Evolutionary conservation across 352 stramenopile genomes (phyloP), one percentile per base, ranked within the genome.

Genomic region (Vaucheria bursata): DNA sequence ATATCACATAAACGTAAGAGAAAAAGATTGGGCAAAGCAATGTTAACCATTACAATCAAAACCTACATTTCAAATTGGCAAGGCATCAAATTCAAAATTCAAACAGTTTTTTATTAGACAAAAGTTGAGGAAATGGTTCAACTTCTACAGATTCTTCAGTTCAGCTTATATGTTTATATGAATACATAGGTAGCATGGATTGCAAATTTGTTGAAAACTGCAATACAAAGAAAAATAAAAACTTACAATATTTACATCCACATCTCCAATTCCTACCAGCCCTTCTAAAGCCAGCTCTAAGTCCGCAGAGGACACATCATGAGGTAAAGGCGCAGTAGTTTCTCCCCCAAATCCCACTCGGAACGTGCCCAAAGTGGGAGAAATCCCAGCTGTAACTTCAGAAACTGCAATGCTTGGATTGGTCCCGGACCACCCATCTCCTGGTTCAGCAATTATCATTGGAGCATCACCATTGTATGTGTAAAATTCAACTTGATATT

Each of bases 311-410:
- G 89, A 89, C n/a, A 90, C 87, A 77, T 98, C 90, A 77, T 95
- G 87, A 0, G 88, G 79, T 7, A 98, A 83, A 0, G 90, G 87
- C 25, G 87, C 79, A 0, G 93, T 97, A n/a, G 86, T 89, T 77
- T 96, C 88, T 1, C 90, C 94, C 37, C 91, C 65, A 40, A 93
- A 88, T 5, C 78, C 67, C 31, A 95, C 76, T 1, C 86, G 76
- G 66, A 98, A 97, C 1, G 87, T 95, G 1, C 95, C 94, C 72
- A 89, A 95, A 40, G 98, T 92, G 0, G 94, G 93, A 52, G 92
- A 87, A 2, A 96, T 38, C 3, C 94, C 94, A 68, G 91, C 87
- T 45, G 91, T 87, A 6, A 95, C 77, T 0, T 87, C 88, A 2
- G 88, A 79, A 7, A 94, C 85, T 50, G 88, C 84, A 59, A 98